Base-by-base conservation (phyloP, 2,329 filamentous ascomycete species). In the Fonsecaea multimorphosa region DNA sequence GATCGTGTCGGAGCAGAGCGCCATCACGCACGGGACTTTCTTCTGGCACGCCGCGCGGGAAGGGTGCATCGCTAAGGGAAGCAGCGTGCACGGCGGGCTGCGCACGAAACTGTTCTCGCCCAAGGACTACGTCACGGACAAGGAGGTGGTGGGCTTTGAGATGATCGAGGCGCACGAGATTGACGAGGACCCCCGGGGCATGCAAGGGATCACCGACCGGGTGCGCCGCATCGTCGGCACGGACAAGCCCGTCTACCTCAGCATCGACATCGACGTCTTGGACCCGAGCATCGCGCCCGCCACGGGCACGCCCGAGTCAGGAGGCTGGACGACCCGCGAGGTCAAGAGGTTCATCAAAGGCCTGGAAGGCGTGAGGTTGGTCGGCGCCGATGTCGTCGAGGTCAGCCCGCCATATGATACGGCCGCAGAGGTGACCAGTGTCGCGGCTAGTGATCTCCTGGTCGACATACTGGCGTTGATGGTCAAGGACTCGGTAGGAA, bases 11-110 rank as follows among this genome's bases (percentile, higher is more conserved):
- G 85, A 93, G 66, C 86, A 88, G 44, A 91, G 91, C 27, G 84
- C 84, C 69, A 89, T 96, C 80, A 96, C 95, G 79, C 91, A 95
- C 79, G 92, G 92, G 46, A 95, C 91, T 0, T 95, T 94, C 81
- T 96, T 96, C 80, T 95, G 89, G 79, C 91, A 94, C 75, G 92
- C 91, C 0, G 80, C 89, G 0, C 86, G 88, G 78, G 91, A 95
- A 76, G 92, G 92, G 2, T 82, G 95, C 14, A 83, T 96, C 19
- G 83, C 84, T 68, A 96, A 95, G 74, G 90, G 94, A 79, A 90
- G 86, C 70, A 94, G 93, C 79, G 93, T 96, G 77, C 92, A 96
- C 76, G 92, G 91, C 19, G 92, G 91, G 40, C 94, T 96, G 76
- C 87, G 92, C 62, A 95, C 92, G 0, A 95, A 91, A 2, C 82